phyloP scores from a whole-genome alignment of 106 monocot genomes.

The Allium sativum region DNA sequence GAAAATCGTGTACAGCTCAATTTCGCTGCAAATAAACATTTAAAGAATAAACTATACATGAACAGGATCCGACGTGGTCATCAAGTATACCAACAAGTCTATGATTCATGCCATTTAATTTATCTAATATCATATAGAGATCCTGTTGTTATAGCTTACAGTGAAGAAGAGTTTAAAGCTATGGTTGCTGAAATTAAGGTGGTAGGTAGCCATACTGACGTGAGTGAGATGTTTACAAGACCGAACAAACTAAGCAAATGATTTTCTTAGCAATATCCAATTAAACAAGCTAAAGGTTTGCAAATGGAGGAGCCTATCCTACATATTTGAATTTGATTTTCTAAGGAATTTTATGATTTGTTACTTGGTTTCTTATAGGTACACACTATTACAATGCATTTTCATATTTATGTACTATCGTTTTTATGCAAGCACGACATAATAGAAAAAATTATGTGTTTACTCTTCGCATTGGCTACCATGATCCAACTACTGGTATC shows the following conservation, averaged over 20 bases:
- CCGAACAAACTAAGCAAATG: conserved; percentile 63
- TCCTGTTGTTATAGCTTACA: conserved; percentile 79
- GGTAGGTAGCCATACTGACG: conserved; percentile 62
- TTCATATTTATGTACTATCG: too few relatives aligned
- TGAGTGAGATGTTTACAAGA: conserved; percentile 66
- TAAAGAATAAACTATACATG: too few relatives aligned
- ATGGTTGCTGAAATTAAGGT: conserved; percentile 87
- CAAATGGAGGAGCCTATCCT: conserved; percentile 69
- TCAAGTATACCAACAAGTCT: conserved; percentile 73
- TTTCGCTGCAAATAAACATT: too few relatives aligned
- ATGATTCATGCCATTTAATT: conserved; percentile 62
- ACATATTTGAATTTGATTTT: conserved; percentile 58
- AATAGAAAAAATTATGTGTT: too few relatives aligned
- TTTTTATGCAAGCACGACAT: too few relatives aligned
- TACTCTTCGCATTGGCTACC: too few relatives aligned
- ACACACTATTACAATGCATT: too few relatives aligned
- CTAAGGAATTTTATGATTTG: conserved; percentile 21
- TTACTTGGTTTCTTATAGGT: too few relatives aligned
- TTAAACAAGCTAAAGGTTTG: conserved; percentile 67
- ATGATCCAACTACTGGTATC: too few relatives aligned
- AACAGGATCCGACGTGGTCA: conserved; percentile 76
- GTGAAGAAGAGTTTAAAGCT: conserved; percentile 77
- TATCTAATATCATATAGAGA: conserved; percentile 64
- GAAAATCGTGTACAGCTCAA: too few relatives aligned
- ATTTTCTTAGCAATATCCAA: conserved; percentile 57